Evolutionary conservation across 1,139 yeast species (phyloP).

Genomic region (Blastobotrys raffinosifermentans): DNA sequence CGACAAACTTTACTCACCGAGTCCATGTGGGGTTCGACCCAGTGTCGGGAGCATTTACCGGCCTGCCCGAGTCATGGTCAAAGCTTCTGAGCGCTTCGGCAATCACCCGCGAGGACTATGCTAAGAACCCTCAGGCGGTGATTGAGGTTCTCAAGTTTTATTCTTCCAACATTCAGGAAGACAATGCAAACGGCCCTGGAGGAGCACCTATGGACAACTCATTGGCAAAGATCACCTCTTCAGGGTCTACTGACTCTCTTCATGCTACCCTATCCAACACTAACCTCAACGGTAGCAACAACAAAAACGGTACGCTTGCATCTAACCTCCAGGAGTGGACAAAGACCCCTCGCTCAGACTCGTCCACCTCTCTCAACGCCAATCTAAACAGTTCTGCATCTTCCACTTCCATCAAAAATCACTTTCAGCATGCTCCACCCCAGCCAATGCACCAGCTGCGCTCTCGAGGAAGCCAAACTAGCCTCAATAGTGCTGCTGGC

Average conservation of each 20-base stretch:
- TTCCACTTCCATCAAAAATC: not conserved
- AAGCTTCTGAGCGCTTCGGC: constrained; percentile 38
- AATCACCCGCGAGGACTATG: constrained; percentile 41
- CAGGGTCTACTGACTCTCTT: constrained; percentile 2
- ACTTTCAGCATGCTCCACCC: no score
- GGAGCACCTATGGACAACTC: not conserved
- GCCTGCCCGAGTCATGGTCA: constrained; percentile 43
- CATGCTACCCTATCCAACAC: constrained; percentile 11
- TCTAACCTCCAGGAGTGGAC: constrained; percentile 30
- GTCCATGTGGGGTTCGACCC: constrained; percentile 46
- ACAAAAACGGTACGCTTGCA: constrained; percentile 14
- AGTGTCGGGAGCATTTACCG: constrained; percentile 41
- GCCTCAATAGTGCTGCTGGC: not conserved
- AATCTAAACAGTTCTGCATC: not conserved
- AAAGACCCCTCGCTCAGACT: constrained; percentile 21
- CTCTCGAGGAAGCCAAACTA: no score
- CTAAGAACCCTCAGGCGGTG: constrained; percentile 42
- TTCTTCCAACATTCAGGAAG: constrained; percentile 19
- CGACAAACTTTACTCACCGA: constrained; percentile 41
- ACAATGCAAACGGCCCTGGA: not conserved
- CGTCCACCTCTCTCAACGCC: constrained; percentile 13
- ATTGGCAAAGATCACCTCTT: not conserved
- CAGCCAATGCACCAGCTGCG: no score
- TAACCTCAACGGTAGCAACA: constrained; percentile 10
- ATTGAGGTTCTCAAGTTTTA: constrained; percentile 92